A percentile compares a stretch with the other conserved stretches of the same genome.
Evolutionary conservation across 2,329 filamentous ascomycete species (phyloP).

Genomic region (Trichothecium roseum): DNA sequence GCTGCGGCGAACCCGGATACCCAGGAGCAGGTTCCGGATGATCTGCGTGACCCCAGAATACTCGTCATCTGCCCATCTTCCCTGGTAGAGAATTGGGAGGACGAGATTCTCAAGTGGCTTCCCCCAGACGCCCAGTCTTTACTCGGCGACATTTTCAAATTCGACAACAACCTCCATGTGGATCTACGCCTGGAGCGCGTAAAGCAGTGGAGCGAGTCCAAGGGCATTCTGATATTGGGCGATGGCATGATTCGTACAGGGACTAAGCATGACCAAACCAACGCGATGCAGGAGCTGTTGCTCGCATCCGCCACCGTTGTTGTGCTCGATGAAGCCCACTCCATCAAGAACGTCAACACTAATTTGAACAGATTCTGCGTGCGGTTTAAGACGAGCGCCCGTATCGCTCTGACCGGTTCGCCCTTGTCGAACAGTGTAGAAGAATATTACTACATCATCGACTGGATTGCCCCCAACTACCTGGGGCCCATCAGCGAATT

Average conservation of each 20-base stretch:
- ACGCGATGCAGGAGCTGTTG: conserved; percentile 35
- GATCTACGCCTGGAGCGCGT: conserved; percentile 35
- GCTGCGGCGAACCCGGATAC: conserved; percentile 54
- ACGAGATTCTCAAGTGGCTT: conserved; percentile 66
- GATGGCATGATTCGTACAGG: conserved; percentile 56
- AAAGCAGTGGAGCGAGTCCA: conserved; percentile 47
- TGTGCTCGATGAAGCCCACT: conserved; percentile 78
- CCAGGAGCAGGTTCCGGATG: conserved; percentile 54
- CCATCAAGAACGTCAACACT: conserved; percentile 56
- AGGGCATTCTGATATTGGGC: conserved; percentile 68
- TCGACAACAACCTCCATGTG: conserved; percentile 32
- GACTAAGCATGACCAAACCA: conserved; percentile 16
- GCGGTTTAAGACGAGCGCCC: conserved; percentile 53
- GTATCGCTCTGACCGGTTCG: conserved; percentile 79
- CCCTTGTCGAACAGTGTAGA: conserved; percentile 74
- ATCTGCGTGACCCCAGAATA: conserved; percentile 51
- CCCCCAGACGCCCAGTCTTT: conserved; percentile 25
- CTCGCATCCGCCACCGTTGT: conserved; percentile 58
- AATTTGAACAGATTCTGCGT: conserved; percentile 42
- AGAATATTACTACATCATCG: conserved; percentile 80
- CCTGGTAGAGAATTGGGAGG: conserved; percentile 72
- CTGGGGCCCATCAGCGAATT: conserved; percentile 63
- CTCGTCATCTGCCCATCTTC: conserved; percentile 68
- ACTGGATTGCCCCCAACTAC: conserved; percentile 76
- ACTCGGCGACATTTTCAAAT: conserved; percentile 45